Conservation (phyloP, 345 rosid species). For the Hibiscus mutabilis region DNA sequence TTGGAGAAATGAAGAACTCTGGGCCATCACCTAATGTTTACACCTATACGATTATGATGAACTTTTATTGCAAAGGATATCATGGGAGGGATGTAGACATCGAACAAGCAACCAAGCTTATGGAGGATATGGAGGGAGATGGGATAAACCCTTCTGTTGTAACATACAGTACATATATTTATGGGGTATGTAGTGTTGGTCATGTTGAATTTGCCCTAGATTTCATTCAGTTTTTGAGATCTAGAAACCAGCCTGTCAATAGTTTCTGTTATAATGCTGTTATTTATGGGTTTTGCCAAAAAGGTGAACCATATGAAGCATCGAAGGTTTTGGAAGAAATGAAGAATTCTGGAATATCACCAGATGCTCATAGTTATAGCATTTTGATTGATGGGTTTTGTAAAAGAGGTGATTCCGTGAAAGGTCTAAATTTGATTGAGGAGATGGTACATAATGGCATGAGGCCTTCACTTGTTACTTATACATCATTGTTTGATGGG, state of each 20-base stretch:
- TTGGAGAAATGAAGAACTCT: constrained; percentile 32
- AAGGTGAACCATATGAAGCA: constrained; percentile 31
- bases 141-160: constrained; percentile 33
- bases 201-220: constrained; percentile 26
- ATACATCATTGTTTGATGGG: constrained; percentile 23
- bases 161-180: constrained; percentile 33
- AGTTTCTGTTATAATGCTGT: constrained; percentile 46
- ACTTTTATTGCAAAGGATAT: constrained; percentile 32
- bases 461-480: neutral
- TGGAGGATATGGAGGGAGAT: constrained; percentile 35
- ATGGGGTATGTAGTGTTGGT: constrained; percentile 44
- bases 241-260: constrained; percentile 23
- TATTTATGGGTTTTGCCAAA: constrained; percentile 44
- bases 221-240: constrained; percentile 21
- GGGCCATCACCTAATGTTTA: constrained; percentile 38
- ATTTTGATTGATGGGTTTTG: constrained; percentile 45
- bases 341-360: constrained; percentile 26
- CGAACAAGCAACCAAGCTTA: constrained; percentile 22
- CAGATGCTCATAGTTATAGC: constrained; percentile 45
- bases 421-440: constrained; percentile 27
- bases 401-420: constrained; percentile 31
- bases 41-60: constrained; percentile 46
- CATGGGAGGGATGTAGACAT: constrained; percentile 18
- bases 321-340: constrained; percentile 40
- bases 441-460: neutral